These are phyloP conservation scores for Beta macrorhiza DNA, from an alignment of 179 eudicot species.

Conservation along the genomic window DNA sequence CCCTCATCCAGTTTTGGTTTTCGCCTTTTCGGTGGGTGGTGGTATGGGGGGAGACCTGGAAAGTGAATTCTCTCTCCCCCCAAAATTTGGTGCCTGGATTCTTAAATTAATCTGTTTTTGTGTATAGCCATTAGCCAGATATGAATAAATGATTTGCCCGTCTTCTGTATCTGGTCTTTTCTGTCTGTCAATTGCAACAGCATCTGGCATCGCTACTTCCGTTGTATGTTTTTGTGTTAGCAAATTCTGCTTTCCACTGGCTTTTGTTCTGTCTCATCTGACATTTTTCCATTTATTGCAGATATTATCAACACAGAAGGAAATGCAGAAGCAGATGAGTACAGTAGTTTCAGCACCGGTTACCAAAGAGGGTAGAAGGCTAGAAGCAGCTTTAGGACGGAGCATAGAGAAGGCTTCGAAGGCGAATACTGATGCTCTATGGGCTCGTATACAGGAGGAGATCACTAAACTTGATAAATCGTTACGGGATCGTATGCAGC, in stretches of 20 bases:
- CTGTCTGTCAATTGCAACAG: not conserved
- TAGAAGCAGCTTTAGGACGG: constrained; percentile 70
- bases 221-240: not conserved
- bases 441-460: constrained; percentile 92
- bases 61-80: too few relatives aligned
- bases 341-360: constrained; percentile 48
- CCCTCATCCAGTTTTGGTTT: not conserved
- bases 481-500: constrained; percentile 63
- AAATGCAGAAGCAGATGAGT: constrained; percentile 70
- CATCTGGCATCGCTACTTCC: not conserved
- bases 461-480: constrained; percentile 69
- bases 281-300: constrained; percentile 27
- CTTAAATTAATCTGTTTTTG: not conserved
- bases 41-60: not conserved
- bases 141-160: not conserved
- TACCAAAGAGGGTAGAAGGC: constrained; percentile 77
- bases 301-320: constrained; percentile 58
- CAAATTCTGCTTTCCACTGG: not conserved
- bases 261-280: not conserved
- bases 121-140: not conserved
- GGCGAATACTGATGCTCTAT: constrained; percentile 79
- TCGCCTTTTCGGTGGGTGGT: not conserved
- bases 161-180: not conserved
- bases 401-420: constrained; percentile 71
- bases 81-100: not conserved